phyloP scores from a whole-genome alignment of 148 eudicot genomes.

The Limonium bicolor region DNA sequence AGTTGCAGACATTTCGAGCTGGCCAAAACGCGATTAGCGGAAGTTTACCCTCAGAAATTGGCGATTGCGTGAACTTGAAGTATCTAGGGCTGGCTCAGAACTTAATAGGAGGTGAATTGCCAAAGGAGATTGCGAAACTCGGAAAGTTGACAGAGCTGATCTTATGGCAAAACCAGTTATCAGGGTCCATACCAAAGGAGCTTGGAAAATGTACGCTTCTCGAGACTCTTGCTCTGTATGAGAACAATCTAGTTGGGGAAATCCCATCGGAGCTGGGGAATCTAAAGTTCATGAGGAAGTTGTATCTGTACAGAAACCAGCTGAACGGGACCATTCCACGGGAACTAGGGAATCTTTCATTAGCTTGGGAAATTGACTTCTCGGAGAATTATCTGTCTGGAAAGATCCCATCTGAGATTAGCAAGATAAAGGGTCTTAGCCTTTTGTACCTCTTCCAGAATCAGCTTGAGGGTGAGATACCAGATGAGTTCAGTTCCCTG shows the following conservation, averaged over 20 bases:
- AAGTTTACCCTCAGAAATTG: constrained; percentile 67
- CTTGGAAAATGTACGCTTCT: constrained; percentile 72
- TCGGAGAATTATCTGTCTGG: constrained; percentile 68
- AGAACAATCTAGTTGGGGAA: constrained; percentile 64
- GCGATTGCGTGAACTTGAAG: constrained; percentile 38
- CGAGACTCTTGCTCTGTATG: constrained; percentile 63
- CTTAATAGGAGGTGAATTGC: constrained; percentile 44
- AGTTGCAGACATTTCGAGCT: constrained; percentile 49
- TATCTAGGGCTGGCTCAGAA: constrained; percentile 89
- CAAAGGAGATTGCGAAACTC: constrained; percentile 70
- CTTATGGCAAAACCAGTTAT: constrained; percentile 60
- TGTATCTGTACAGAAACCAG: constrained; percentile 65
- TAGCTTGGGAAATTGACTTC: constrained; percentile 63
- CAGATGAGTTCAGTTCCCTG: constrained; percentile 47
- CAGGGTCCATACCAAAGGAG: constrained; percentile 65
- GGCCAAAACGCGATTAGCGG: constrained; percentile 74
- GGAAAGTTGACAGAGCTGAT: constrained; percentile 46
- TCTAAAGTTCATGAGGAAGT: constrained; percentile 26
- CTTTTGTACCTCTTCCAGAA: constrained; percentile 75
- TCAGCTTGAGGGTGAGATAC: constrained; percentile 58
- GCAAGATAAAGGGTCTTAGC: constrained; percentile 35
- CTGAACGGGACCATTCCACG: constrained; percentile 79
- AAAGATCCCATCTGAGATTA: constrained; percentile 60
- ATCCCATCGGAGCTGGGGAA: constrained; percentile 65
- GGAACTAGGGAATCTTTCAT: constrained; percentile 73